Conservation (phyloP, 176 grass and related monocot genomes). For the Tillandsia fasciculata region DNA sequence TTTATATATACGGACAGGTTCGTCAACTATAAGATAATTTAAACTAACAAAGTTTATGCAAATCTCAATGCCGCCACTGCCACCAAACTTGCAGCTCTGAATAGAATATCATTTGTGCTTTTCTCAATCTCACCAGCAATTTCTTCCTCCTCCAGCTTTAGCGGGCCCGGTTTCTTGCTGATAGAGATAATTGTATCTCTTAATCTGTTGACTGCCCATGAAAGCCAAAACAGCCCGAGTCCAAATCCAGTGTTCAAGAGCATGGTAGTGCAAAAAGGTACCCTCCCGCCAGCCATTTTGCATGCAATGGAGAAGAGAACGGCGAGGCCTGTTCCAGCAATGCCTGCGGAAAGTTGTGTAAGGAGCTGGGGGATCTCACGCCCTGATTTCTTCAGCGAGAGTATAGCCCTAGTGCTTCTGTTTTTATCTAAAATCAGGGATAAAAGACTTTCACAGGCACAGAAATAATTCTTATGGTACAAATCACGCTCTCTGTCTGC, state of each 20-base stretch:
- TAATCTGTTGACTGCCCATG: conserved; percentile 53
- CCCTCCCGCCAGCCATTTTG: conserved; percentile 47
- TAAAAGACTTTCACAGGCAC: conserved; percentile 67
- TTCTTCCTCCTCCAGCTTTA: conserved; percentile 43
- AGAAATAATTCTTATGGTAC: conserved; percentile 56
- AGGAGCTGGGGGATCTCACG: conserved; percentile 60
- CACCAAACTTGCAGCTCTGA: conserved; percentile 43
- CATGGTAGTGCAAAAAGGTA: conserved; percentile 36
- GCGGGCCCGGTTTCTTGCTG: conserved; percentile 31
- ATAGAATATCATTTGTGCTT: conserved; percentile 52
- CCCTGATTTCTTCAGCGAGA: conserved; percentile 61
- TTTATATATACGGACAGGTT: no score
- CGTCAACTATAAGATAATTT: neutral
- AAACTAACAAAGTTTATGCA: conserved; percentile 20
- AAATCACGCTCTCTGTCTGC: conserved; percentile 46
- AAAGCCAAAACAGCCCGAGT: conserved; percentile 86
- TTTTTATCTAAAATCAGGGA: conserved; percentile 71
- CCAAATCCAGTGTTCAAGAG: conserved; percentile 70
- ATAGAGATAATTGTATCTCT: conserved; percentile 53
- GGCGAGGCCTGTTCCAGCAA: conserved; percentile 83
- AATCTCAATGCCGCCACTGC: conserved; percentile 69
- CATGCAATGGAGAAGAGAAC: conserved; percentile 71
- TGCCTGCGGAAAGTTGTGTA: conserved; percentile 66
- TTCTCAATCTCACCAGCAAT: conserved; percentile 38
- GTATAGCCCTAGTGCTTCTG: conserved; percentile 18